phyloP scores from a whole-genome alignment of 352 stramenopile species.

The Aphanomyces astaci region DNA sequence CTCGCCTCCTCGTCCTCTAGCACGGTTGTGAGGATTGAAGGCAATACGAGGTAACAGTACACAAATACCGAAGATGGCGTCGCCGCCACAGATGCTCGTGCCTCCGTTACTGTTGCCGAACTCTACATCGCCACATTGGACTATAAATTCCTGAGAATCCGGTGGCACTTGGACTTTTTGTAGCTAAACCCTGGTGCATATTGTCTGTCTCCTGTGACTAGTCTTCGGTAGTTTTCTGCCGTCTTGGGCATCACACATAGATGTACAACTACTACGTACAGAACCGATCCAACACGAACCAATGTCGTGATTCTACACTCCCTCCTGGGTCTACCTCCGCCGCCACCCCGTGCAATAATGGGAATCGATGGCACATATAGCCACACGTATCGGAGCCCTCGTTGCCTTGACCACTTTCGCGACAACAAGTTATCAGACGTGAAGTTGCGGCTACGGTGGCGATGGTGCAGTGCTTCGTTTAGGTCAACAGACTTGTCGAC shows the following conservation, averaged over 20 bases:
- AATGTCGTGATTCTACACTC: slow-evolving; percentile 64
- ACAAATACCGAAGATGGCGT: slow-evolving; percentile 78
- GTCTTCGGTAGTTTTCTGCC: slow-evolving; percentile 94
- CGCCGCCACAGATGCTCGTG: slow-evolving; percentile 92
- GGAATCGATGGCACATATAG: slow-evolving; percentile 77
- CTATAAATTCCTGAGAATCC: slow-evolving; percentile 98
- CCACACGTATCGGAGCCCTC: slow-evolving; percentile 74
- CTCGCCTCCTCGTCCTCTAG: slow-evolving; percentile 91
- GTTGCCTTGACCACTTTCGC: slow-evolving; percentile 41
- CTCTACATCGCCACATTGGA: slow-evolving; percentile 94
- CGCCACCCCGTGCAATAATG: no score
- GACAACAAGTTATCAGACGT: no score
- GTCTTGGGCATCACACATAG: slow-evolving; percentile 96
- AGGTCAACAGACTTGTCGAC: no score
- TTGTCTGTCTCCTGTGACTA: slow-evolving; percentile 97
- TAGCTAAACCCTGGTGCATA: slow-evolving; percentile 89
- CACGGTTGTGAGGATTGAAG: neutral
- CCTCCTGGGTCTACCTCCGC: no score
- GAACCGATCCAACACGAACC: no score
- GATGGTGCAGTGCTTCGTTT: neutral
- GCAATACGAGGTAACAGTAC: neutral
- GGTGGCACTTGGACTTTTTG: slow-evolving; percentile 96
- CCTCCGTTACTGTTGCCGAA: slow-evolving; percentile 91
- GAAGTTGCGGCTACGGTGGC: neutral
- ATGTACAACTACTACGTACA: slow-evolving; percentile 85